Percentiles rank a stretch among this genome's conserved stretches.
These are phyloP conservation scores for Phoenix dactylifera DNA, from an alignment of 176 grass and related monocot genomes.

Conservation along the genomic window DNA sequence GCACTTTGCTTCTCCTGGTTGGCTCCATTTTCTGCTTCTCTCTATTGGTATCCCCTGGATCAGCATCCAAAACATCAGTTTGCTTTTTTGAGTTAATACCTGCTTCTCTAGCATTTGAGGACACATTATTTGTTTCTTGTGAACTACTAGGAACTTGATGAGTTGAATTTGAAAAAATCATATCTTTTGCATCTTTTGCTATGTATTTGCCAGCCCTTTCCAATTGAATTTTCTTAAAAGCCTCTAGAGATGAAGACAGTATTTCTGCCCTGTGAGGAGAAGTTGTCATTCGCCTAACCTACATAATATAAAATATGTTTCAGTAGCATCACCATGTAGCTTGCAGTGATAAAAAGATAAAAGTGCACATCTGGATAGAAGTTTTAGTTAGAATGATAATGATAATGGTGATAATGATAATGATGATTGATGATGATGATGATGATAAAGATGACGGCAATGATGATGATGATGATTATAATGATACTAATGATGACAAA, in stretches of 20 bases:
- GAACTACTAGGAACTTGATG: slow-evolving; percentile 27
- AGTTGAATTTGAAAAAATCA: slow-evolving; percentile 38
- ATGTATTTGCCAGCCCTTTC: slow-evolving; percentile 64
- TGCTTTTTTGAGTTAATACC: slow-evolving; percentile 16
- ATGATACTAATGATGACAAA: too few species aligned
- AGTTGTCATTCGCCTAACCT: slow-evolving; percentile 97
- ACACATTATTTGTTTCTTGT: slow-evolving; percentile 28
- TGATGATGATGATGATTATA: too few species aligned
- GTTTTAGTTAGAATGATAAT: too few species aligned
- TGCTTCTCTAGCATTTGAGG: slow-evolving; percentile 10
- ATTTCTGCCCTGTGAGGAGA: slow-evolving; percentile 97
- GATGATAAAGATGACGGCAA: too few species aligned
- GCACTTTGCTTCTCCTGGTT: slow-evolving; percentile 35
- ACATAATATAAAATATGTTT: slow-evolving; percentile 13
- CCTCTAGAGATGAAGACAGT: slow-evolving; percentile 97
- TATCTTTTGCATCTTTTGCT: slow-evolving; percentile 37
- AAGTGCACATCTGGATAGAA: too few species aligned
- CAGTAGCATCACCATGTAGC: too few species aligned
- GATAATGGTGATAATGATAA: too few species aligned
- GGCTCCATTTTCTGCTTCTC: slow-evolving; percentile 33
- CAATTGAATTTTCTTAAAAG: slow-evolving; percentile 89
- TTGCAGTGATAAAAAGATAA: too few species aligned
- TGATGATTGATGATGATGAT: too few species aligned
- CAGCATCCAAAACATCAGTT: slow-evolving; percentile 9
- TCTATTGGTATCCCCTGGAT: slow-evolving; percentile 7